phyloP scores from a whole-genome alignment of 768 basidiomycete species.

The Calvatia gigantea region DNA sequence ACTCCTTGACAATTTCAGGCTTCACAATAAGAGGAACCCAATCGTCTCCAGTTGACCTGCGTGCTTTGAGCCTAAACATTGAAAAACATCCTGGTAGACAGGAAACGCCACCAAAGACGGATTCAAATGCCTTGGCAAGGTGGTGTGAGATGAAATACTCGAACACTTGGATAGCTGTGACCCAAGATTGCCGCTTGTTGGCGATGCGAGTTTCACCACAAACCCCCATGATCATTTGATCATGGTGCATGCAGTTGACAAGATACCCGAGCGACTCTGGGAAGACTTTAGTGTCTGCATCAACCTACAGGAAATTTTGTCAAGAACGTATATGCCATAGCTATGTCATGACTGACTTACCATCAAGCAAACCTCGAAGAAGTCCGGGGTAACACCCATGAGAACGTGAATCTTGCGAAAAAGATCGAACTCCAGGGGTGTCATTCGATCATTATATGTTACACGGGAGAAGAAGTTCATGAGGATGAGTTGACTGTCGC shows the following conservation, averaged over 20 bases:
- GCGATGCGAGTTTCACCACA: slow-evolving; percentile 99
- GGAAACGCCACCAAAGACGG: slow-evolving; percentile 98
- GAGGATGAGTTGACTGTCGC: slow-evolving; percentile 96
- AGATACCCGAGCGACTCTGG: slow-evolving; percentile 86
- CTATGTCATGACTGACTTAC: slow-evolving; percentile 45
- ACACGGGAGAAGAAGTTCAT: slow-evolving; percentile 99
- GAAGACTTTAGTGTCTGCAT: slow-evolving; percentile 96
- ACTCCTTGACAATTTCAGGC: slow-evolving; percentile 95
- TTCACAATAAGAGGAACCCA: slow-evolving; percentile 98
- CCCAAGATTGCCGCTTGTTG: slow-evolving; percentile 98
- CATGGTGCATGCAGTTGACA: slow-evolving; percentile 98
- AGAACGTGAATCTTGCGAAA: slow-evolving; percentile 95
- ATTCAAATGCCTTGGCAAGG: slow-evolving; percentile 96
- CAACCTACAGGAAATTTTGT: slow-evolving; percentile 60
- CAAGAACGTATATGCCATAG: not conserved
- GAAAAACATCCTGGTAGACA: slow-evolving; percentile 99
- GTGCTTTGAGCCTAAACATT: slow-evolving; percentile 97
- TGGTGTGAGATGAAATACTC: slow-evolving; percentile 99
- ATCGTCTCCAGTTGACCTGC: slow-evolving; percentile 84
- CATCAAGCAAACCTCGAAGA: slow-evolving; percentile 97
- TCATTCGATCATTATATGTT: slow-evolving; percentile 99
- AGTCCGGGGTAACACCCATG: slow-evolving; percentile 99
- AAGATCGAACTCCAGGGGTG: slow-evolving; percentile 94
- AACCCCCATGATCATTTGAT: slow-evolving; percentile 98
- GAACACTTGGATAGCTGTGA: slow-evolving; percentile 96